These are phyloP conservation scores for Suillus subaureus DNA, from an alignment of 768 basidiomycete species.

Conservation along the genomic window DNA sequence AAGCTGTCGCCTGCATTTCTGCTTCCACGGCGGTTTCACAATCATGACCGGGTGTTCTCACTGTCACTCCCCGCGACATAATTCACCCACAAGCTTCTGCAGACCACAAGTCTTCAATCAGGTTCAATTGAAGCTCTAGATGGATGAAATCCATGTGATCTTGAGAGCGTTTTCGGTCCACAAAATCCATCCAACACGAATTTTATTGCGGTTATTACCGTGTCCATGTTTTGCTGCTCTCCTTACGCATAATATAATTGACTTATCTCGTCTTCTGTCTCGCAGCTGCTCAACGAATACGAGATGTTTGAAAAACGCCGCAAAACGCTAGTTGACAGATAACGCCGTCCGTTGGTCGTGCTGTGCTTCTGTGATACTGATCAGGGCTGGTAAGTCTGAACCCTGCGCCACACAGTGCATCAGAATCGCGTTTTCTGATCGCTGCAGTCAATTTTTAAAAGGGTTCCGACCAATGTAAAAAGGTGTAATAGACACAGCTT, in stretches of 20 bases:
- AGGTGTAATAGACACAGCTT: neutral
- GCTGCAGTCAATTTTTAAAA: neutral
- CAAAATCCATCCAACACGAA: neutral
- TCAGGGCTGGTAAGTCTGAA: neutral
- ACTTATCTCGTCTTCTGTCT: neutral
- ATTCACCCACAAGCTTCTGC: neutral
- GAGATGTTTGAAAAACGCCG: neutral
- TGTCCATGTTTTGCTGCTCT: neutral
- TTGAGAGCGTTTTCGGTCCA: neutral
- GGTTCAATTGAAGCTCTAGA: neutral
- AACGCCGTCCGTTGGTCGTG: neutral
- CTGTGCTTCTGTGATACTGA: neutral
- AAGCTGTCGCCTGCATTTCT: neutral
- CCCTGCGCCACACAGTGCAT: neutral
- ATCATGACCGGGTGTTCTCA: neutral
- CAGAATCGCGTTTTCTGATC: neutral
- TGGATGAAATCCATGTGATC: neutral
- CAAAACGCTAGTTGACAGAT: neutral
- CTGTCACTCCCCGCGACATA: neutral
- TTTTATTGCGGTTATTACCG: neutral
- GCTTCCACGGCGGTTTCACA: neutral
- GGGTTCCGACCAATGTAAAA: neutral
- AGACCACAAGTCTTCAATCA: neutral
- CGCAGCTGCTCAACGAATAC: neutral
- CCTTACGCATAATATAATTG: neutral